Evolutionary conservation across 2,329 filamentous ascomycete genomes (phyloP).

Genomic region (Hypoxylon sp.): DNA sequence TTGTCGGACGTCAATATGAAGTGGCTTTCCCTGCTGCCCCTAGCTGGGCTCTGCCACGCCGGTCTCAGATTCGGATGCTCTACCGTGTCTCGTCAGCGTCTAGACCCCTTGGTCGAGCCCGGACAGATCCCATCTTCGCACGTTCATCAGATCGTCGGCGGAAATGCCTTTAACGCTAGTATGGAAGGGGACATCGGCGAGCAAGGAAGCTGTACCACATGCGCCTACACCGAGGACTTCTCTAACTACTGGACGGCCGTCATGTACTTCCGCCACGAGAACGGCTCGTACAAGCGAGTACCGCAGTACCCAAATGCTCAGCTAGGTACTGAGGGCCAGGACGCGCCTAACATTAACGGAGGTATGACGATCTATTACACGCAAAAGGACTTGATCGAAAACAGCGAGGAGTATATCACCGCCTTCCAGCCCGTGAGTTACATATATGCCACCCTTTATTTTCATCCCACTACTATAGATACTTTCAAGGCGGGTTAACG

Average conservation of each 20-base stretch:
- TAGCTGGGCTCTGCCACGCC: conserved; percentile 20
- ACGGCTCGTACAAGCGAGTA: conserved; percentile 26
- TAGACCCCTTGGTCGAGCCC: conserved; percentile 34
- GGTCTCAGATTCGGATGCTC: conserved; percentile 32
- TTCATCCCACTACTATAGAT: too few relatives aligned
- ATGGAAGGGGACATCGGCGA: conserved; percentile 32
- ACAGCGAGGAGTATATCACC: conserved; percentile 46
- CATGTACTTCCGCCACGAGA: conserved; percentile 23
- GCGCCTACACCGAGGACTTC: conserved; percentile 25
- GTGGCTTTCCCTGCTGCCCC: conserved; percentile 19
- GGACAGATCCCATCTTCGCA: conserved; percentile 31
- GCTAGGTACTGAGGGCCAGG: conserved; percentile 23
- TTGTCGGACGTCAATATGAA: conserved; percentile 18
- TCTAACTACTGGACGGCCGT: conserved; percentile 25
- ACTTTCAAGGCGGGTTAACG: neutral
- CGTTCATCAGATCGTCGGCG: conserved; percentile 36
- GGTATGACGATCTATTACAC: conserved; percentile 30
- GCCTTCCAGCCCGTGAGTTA: conserved; percentile 49
- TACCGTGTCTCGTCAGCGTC: conserved; percentile 27
- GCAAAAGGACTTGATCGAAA: conserved; percentile 21
- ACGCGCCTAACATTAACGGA: conserved; percentile 22
- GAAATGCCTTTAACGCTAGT: conserved; percentile 32
- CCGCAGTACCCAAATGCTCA: conserved; percentile 21
- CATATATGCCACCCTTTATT: too few relatives aligned
- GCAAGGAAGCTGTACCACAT: conserved; percentile 29